Conservation (phyloP, 2,329 filamentous ascomycete genomes). For the Beauveria caledonica region DNA sequence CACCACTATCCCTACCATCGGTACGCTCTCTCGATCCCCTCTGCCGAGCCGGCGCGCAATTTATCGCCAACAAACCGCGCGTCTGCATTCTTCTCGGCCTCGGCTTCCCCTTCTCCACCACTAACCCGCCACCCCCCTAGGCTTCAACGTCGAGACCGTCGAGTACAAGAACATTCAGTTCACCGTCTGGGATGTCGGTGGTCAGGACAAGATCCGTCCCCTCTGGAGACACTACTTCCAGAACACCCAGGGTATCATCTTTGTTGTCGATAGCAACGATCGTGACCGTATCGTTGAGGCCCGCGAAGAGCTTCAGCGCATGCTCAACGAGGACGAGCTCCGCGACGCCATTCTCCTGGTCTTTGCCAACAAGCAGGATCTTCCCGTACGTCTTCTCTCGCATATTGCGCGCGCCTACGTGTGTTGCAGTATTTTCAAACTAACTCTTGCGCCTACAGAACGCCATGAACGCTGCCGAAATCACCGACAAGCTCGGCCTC, state of each 20-base stretch:
- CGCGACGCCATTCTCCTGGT: constrained; percentile 93
- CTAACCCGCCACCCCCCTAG: constrained; percentile 32
- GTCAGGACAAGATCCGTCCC: constrained; percentile 99
- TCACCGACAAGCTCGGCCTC: constrained; percentile 99
- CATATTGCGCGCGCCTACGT: constrained; percentile 3
- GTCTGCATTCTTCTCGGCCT: background rate
- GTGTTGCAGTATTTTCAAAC: constrained; percentile 8
- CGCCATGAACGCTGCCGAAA: constrained; percentile 99
- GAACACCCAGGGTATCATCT: constrained; percentile 99
- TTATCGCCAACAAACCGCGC: background rate
- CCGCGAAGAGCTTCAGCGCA: constrained; percentile 90
- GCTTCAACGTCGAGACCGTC: constrained; percentile 99
- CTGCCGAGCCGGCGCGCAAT: background rate
- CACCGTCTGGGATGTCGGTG: constrained; percentile 99
- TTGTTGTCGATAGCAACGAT: constrained; percentile 99
- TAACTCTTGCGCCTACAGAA: constrained; percentile 51
- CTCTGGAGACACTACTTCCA: constrained; percentile 99
- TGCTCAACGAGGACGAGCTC: constrained; percentile 98
- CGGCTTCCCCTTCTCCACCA: background rate
- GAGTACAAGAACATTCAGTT: constrained; percentile 99
- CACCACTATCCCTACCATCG: constrained; percentile 97
- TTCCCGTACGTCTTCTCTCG: constrained; percentile 62
- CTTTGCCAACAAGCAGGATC: constrained; percentile 99
- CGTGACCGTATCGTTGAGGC: constrained; percentile 96
- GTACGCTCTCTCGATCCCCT: constrained; percentile 41